Percentiles rank a stretch among this genome's conserved stretches.
Evolutionary conservation across 2,329 filamentous ascomycete species (phyloP).

Genomic region (Exophiala alcalophila): DNA sequence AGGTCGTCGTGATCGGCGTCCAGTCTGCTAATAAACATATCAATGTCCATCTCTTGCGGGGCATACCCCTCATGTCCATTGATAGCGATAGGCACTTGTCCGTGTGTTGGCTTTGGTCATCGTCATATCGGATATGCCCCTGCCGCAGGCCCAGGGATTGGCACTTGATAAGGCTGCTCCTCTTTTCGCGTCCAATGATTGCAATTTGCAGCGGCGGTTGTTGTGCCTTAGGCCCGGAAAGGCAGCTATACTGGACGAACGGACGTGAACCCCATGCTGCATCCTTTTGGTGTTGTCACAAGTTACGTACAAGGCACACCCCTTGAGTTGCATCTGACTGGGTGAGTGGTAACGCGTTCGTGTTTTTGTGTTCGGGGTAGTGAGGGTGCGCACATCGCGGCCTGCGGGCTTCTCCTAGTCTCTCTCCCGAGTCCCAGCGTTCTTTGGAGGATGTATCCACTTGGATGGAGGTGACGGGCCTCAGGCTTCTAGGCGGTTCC

Average conservation of each 20-base stretch:
- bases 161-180: constrained; percentile 22
- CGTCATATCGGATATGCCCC: too few relatives aligned
- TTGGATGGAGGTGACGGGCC: too few relatives aligned
- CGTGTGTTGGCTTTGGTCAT: constrained; percentile 2
- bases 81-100: constrained; percentile 21
- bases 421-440: background rate
- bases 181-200: constrained; percentile 17
- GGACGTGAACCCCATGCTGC: constrained; percentile 19
- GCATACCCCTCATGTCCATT: constrained; percentile 28
- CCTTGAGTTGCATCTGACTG: too few relatives aligned
- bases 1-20: constrained; percentile 2
- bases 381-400: too few relatives aligned
- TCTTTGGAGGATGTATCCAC: too few relatives aligned
- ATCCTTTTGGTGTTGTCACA: too few relatives aligned
- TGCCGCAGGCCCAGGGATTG: too few relatives aligned
- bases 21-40: constrained; percentile 14
- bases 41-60: constrained; percentile 25
- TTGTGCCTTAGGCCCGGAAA: constrained; percentile 18
- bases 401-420: constrained; percentile 26
- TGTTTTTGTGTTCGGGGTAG: too few relatives aligned
- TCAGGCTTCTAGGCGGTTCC: too few relatives aligned
- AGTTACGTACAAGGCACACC: constrained; percentile 22
- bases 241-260: constrained; percentile 26
- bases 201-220: too few relatives aligned
- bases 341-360: background rate